Conservation (phyloP, 192 early-diverging fungal genomes). For the Gryganskiella cystojenkinii region DNA sequence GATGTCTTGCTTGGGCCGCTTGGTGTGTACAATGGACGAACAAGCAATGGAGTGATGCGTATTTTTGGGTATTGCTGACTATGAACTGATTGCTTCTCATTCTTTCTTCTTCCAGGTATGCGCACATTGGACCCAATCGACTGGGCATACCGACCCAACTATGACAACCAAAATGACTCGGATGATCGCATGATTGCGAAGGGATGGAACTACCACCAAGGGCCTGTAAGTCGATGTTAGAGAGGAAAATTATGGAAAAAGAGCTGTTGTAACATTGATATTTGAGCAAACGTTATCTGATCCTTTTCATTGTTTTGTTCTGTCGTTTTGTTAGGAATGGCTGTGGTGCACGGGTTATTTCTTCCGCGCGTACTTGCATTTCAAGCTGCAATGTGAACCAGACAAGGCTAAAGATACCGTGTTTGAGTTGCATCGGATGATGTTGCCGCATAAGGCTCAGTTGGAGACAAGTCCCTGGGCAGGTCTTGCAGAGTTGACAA, state of each 20-base stretch:
- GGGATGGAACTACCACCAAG: constrained; percentile 98
- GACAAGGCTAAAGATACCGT: constrained; percentile 56
- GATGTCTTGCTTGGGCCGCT: constrained; percentile 83
- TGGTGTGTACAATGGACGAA: constrained; percentile 8
- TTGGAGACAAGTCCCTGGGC: constrained; percentile 81
- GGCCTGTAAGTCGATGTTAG: constrained; percentile 64
- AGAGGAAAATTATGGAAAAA: neutral
- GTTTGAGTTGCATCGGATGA: constrained; percentile 73
- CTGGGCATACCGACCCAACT: constrained; percentile 91
- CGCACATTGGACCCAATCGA: constrained; percentile 96
- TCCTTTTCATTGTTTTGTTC: neutral
- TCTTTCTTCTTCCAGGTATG: constrained; percentile 68
- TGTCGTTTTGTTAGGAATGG: constrained; percentile 83
- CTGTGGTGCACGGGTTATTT: constrained; percentile 93
- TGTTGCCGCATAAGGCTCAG: constrained; percentile 82
- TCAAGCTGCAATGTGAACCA: constrained; percentile 54
- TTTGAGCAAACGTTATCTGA: no score
- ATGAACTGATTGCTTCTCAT: neutral
- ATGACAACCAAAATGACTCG: constrained; percentile 93
- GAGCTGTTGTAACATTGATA: neutral
- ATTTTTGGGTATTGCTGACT: no score
- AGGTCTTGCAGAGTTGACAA: constrained; percentile 98
- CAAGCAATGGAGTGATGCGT: no score
- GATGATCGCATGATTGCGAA: constrained; percentile 88
- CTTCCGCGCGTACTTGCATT: constrained; percentile 84